Conservation (phyloP, 805 yeast genomes). For the Metschnikowia hibisci region DNA sequence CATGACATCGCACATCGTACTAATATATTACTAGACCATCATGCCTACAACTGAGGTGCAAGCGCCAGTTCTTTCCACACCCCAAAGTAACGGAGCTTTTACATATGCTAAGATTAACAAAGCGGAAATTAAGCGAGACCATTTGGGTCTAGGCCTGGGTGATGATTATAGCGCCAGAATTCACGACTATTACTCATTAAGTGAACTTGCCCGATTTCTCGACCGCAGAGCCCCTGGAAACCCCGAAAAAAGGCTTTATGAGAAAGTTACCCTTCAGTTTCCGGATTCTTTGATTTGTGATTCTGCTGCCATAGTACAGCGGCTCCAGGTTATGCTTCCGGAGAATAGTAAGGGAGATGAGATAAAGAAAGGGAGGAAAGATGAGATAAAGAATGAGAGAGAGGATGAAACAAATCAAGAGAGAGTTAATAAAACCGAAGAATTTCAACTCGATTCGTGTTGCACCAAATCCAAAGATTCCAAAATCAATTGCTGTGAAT, state of each 20-base stretch:
- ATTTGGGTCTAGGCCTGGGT: conserved; percentile 27
- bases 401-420: no score
- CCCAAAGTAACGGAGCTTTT: conserved; percentile 60
- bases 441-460: no score
- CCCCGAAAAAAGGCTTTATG: conserved; percentile 26
- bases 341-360: background rate
- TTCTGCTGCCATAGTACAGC: conserved; percentile 64
- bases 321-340: conserved; percentile 40
- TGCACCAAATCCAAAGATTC: no score
- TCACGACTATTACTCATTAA: conserved; percentile 52
- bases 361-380: background rate
- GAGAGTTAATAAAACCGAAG: no score
- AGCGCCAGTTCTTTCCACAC: conserved; percentile 74
- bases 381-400: no score
- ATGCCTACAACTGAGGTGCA: conserved; percentile 17
- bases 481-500: no score
- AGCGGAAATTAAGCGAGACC: conserved; percentile 19
- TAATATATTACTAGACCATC: background rate
- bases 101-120: conserved; percentile 42
- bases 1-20: background rate
- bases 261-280: conserved; percentile 76
- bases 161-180: conserved; percentile 33
- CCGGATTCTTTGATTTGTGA: conserved; percentile 81
- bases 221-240: conserved; percentile 20
- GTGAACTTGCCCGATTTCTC: conserved; percentile 43